A percentile compares a stretch with the other conserved stretches of the same genome.
These are phyloP conservation scores for Botryotinia narcissicola DNA, from an alignment of 2,329 filamentous ascomycete genomes.

Conservation along the genomic window DNA sequence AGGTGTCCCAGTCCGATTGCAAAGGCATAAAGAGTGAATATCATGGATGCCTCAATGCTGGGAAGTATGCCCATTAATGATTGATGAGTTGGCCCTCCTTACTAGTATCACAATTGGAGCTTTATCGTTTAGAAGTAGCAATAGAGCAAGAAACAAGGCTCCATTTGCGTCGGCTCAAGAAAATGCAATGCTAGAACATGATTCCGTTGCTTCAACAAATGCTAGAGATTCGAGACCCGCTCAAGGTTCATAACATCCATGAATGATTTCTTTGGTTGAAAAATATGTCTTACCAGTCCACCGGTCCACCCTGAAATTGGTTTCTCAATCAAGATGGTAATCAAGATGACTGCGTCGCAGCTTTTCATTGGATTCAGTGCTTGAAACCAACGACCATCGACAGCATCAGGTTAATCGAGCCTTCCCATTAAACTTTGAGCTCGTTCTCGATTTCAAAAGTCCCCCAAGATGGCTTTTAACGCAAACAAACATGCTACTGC, in stretches of 20 bases:
- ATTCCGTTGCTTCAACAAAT: constrained; percentile 66
- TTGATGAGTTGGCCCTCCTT: constrained; percentile 61
- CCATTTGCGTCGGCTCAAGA: constrained; percentile 59
- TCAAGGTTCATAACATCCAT: constrained; percentile 63
- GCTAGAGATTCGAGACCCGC: constrained; percentile 59
- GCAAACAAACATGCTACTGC: constrained; percentile 21
- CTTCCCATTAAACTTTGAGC: not conserved
- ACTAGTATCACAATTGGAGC: constrained; percentile 64
- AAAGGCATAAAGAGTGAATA: constrained; percentile 43
- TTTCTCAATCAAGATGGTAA: not conserved
- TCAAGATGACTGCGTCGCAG: not conserved
- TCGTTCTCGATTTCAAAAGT: constrained; percentile 23
- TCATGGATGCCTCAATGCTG: constrained; percentile 55
- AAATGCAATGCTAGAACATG: constrained; percentile 54
- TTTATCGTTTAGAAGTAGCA: constrained; percentile 46
- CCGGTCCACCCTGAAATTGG: constrained; percentile 55
- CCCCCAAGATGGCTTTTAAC: constrained; percentile 13
- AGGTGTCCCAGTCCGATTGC: not conserved
- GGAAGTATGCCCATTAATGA: constrained; percentile 28
- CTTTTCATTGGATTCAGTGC: not conserved
- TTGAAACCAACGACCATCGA: constrained; percentile 53
- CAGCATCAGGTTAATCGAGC: constrained; percentile 55
- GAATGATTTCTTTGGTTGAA: constrained; percentile 71
- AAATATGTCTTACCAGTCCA: constrained; percentile 60
- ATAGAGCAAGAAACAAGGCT: constrained; percentile 56